phyloP scores from a whole-genome alignment of 2,329 filamentous ascomycete species.

The Juglanconis oblonga region DNA sequence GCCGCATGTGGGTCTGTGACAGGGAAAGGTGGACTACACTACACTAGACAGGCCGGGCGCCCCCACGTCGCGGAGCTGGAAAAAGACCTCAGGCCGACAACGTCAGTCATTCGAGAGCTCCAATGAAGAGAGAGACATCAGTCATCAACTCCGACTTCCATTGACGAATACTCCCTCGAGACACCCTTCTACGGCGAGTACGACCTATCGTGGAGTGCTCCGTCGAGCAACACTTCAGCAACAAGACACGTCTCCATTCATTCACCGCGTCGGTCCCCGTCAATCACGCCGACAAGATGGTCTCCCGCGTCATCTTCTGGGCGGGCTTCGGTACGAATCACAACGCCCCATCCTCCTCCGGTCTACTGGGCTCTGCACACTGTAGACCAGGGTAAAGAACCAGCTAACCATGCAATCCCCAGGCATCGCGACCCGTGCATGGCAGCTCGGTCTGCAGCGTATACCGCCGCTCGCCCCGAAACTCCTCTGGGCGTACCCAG shows the following conservation, averaged over 20 bases:
- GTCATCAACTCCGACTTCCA: conserved; percentile 8
- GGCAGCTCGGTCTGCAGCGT: conserved; percentile 99
- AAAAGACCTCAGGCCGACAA: conserved; percentile 18
- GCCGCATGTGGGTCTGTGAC: conserved; percentile 17
- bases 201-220: conserved; percentile 11
- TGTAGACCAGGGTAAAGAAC: too few relatives aligned
- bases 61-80: conserved; percentile 2
- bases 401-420: conserved; percentile 5
- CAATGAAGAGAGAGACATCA: conserved; percentile 12
- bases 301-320: conserved; percentile 74
- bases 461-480: conserved; percentile 84
- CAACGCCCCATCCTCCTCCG: conserved; percentile 4
- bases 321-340: conserved; percentile 77
- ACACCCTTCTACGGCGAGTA: neutral
- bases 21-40: neutral
- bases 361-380: conserved; percentile 6
- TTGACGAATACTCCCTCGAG: neutral
- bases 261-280: neutral
- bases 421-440: conserved; percentile 90
- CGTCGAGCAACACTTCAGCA: conserved; percentile 7
- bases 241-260: conserved; percentile 12
- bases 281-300: conserved; percentile 42
- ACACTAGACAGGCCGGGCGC: neutral
- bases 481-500: conserved; percentile 86
- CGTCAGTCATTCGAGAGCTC: conserved; percentile 12